phyloP scores from a whole-genome alignment of 139 green algal genomes.

The Astrephomene gubernaculifera region DNA sequence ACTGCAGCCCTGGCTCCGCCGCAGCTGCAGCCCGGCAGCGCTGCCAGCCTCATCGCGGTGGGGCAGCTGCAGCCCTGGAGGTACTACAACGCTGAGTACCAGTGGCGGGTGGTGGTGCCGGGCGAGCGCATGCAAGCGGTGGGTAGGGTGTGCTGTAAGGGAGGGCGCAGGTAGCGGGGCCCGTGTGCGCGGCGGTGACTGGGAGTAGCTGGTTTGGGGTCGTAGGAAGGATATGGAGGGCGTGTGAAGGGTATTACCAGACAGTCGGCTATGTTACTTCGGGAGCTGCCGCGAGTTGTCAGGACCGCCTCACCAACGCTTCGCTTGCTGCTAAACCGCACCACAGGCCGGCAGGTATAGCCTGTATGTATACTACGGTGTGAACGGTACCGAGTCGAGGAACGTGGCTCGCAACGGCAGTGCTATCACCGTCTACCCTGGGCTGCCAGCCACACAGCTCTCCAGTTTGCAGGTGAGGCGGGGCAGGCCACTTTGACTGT shows the following conservation, averaged over 20 bases:
- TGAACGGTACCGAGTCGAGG: not conserved
- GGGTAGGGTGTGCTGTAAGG: not conserved
- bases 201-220: not conserved
- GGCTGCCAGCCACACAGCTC: not conserved
- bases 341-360: conserved; percentile 27
- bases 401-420: conserved; percentile 26
- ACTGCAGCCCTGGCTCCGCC: not conserved
- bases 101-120: conserved; percentile 9
- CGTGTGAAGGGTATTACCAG: not conserved
- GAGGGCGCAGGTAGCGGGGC: not conserved
- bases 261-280: not conserved
- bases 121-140: not conserved
- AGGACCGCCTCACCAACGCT: not conserved
- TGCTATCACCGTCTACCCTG: not conserved
- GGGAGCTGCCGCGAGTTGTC: not conserved
- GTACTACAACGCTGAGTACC: conserved; percentile 21
- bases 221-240: not conserved
- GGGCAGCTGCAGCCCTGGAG: not conserved
- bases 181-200: not conserved
- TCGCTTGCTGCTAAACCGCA: not conserved
- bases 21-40: not conserved
- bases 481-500: not conserved
- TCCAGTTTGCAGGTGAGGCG: not conserved
- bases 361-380: conserved; percentile 6
- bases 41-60: no score